Base-by-base conservation (phyloP, 176 grass and related monocot genomes). In the Avena sativa region DNA sequence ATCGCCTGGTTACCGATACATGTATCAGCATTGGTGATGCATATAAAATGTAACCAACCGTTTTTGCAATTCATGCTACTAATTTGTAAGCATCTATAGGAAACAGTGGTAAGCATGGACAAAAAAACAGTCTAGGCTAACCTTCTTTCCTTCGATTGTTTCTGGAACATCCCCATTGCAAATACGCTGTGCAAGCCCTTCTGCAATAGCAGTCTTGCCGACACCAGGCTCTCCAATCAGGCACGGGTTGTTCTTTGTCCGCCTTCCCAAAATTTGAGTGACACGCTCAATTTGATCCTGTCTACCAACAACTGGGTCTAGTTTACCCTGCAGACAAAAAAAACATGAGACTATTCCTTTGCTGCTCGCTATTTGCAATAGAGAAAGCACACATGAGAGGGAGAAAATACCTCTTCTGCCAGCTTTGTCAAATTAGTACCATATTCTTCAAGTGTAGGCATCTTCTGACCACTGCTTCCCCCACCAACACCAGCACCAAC, bases 71-170 rank as follows among this genome's bases (percentile, higher is more conserved):
- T 53, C 19, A 52, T 68, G 21, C 5, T 71, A 63, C 53, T 59
- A n/a, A 89, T 50, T 52, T 86, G n/a, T 40, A 85, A 71, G 20
- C 11, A 78, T 57, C 84, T 44, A 83, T 2, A 4, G 1, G 13
- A 51, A 76, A 74, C 10, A 52, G 15, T 11, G 15, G 11, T 53
- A 40, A 32, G 40, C 52, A 79, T 8, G 82, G 19, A 72, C 78
- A 62, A 83, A 30, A 68, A 9, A 17, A 81, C 9, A 6, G 63
- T 43, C 13, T 52, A 76, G 57, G 59, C 80, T 77, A 85, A 98
- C 96, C 92, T 96, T 96, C 85, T 99, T 99, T 86, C 97, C 97
- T 93, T 99, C 97, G 80, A 99, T 99, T 23, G 97, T 99, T 90
- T 99, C 97, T 38, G 97, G 97, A 85, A 99, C 94, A 32, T 99